Base-by-base conservation (phyloP, 1,284 basidiomycete species). In the Sanghuangporus baumii region DNA sequence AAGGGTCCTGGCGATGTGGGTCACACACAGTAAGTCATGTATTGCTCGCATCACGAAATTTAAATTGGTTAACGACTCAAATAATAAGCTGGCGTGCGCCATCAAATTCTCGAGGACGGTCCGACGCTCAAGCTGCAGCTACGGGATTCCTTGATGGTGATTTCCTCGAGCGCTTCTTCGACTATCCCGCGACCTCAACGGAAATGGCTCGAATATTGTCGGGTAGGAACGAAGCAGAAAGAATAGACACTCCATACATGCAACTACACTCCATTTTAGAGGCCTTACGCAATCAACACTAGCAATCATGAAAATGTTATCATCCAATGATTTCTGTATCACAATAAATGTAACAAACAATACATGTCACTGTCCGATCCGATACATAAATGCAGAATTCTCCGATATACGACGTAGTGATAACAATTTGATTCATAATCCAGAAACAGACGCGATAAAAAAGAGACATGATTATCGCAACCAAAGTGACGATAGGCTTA, bases 71-170 rank as follows among this genome's bases (percentile, higher is more conserved):
- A 46, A 7, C 46, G 20, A 51, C 59, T 41, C 50, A 46, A 65
- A 63, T 52, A 60, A 23, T 37, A 38, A 93, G 89, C 64, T 92
- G 84, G 74, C 83, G 93, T 55, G 79, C 86, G 2, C 88, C 89
- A 0, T 82, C 82, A 60, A 81, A 78, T 59, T 76, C 74, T 52
- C 69, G 80, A 68, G 81, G 87, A 65, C 74, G 79, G 60, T 79
- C 83, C 69, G 82, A 86, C 71, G 75, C 81, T 59, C 82, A 89
- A 65, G 67, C 74, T 55, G 71, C 78, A 14, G 78, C 84, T 18
- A 74, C 82, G 71, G 94, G 94, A 2, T 95, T 97, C 78, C 78
- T 97, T 34, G 94, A 98, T 68, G 95, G 94, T 2, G 91, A 94
- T 70, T 93, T 94, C 68, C 73, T 96, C 34, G 91, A 94, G 72